Percentiles rank a stretch among this genome's conserved stretches.
These are phyloP conservation scores for Prunus persica DNA, from an alignment of 306 rosid genomes.

Conservation along the genomic window DNA sequence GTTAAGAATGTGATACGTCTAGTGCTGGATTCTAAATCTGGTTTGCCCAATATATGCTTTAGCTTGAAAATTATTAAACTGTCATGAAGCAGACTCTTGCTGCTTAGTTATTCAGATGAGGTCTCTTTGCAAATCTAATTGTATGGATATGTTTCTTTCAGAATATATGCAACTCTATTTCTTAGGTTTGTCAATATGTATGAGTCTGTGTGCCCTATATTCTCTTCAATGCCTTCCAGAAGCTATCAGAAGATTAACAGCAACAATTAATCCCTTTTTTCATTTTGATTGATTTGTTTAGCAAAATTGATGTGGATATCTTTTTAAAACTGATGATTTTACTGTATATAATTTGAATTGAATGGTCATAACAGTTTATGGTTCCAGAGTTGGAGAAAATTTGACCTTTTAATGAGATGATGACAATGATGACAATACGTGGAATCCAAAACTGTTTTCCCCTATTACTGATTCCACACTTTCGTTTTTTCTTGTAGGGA, in stretches of 20 bases:
- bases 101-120: background rate
- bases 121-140: background rate
- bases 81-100: background rate
- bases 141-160: background rate
- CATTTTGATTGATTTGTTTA: background rate
- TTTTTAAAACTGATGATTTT: background rate
- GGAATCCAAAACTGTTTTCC: background rate
- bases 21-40: slow-evolving; percentile 83
- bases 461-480: slow-evolving; percentile 7
- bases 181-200: background rate
- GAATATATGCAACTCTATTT: background rate
- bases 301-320: background rate
- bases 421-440: background rate
- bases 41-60: slow-evolving; percentile 29
- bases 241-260: background rate
- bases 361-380: background rate
- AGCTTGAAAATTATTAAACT: background rate
- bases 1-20: slow-evolving; percentile 47
- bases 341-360: background rate
- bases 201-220: background rate
- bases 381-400: background rate
- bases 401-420: background rate
- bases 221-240: background rate
- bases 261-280: background rate
- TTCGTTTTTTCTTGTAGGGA: slow-evolving; percentile 49